Conservation (phyloP, 1,284 basidiomycete species). For the Microbotryomycetes sp. region DNA sequence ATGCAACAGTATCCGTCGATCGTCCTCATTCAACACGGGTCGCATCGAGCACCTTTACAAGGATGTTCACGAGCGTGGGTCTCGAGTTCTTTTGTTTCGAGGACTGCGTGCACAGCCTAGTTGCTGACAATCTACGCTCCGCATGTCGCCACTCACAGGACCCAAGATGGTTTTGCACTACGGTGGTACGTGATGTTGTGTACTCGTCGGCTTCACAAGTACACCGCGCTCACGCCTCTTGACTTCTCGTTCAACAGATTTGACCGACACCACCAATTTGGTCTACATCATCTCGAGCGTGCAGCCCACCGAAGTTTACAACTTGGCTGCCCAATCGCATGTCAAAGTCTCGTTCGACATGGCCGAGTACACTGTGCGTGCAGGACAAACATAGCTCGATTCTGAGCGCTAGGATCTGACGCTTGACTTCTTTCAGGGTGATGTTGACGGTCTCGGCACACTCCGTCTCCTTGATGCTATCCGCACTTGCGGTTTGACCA, state of each 20-base stretch:
- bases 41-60: conserved; percentile 82
- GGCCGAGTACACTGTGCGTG: conserved; percentile 73
- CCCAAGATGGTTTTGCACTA: conserved; percentile 79
- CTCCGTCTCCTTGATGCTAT: conserved; percentile 85
- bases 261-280: conserved; percentile 85
- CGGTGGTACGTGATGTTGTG: conserved; percentile 49
- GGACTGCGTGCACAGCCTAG: conserved; percentile 34
- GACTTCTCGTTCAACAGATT: conserved; percentile 11
- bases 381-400: background rate
- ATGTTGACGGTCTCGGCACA: conserved; percentile 85
- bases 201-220: background rate
- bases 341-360: conserved; percentile 96
- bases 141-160: conserved; percentile 13
- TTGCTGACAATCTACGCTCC: background rate
- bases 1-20: conserved; percentile 74
- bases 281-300: conserved; percentile 88
- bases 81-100: background rate
- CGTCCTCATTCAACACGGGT: conserved; percentile 88
- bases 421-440: conserved; percentile 48
- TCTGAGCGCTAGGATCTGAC: background rate
- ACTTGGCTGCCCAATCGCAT: conserved; percentile 90
- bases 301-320: conserved; percentile 84
- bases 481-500: conserved; percentile 80
- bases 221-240: background rate
- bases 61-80: conserved; percentile 62